Base-by-base conservation (phyloP, 2,329 filamentous ascomycete species). In the Hypoxylon sp. region DNA sequence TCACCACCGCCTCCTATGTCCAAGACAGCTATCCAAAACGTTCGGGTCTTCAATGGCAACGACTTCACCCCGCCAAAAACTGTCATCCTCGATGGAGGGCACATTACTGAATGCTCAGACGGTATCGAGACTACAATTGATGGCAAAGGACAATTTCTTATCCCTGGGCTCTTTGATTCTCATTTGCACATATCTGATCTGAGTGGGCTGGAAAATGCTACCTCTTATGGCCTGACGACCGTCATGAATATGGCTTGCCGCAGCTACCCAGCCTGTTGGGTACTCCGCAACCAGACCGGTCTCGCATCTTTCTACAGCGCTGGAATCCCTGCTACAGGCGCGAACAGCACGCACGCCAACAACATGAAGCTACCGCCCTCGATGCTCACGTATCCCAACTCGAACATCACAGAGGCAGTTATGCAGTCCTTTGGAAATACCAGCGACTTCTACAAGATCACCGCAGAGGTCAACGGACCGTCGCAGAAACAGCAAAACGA, bases 181-280 rank as follows among this genome's bases (percentile, higher is more conserved):
- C 37, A 42, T 15, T 42, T 42, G 37, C 37, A 42, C 37, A 42
- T 42, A 42, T 42, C 37, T 42, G 37, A 42, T n/a, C 37, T 42
- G 37, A 17, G 15, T 15, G 37, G 37, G 6, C 15, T 42, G 2
- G 37, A 42, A 42, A 42, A 42, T 17, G 37, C 37, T 42, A 42
- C 37, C 37, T 42, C 37, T 0, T 42, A 42, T 7, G 37, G n/a
- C 15, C 4, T 42, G 15, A 42, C 37, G n/a, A 17, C 37, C 15
- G 37, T 42, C 37, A 42, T 42, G 37, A 42, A 17, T 7, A 42
- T 42, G 37, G 37, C 37, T 42, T 42, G 37, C 37, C 37, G 37
- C 37, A 42, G 17, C 7, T 42, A n/a, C 15, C n/a, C 37, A 42
- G 15, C 37, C n/a, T 42, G 37, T 5, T 42, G 37, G 37, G 6